Evolutionary conservation across 2,329 filamentous ascomycete genomes (phyloP).

Genomic region (Fusarium chaquense): DNA sequence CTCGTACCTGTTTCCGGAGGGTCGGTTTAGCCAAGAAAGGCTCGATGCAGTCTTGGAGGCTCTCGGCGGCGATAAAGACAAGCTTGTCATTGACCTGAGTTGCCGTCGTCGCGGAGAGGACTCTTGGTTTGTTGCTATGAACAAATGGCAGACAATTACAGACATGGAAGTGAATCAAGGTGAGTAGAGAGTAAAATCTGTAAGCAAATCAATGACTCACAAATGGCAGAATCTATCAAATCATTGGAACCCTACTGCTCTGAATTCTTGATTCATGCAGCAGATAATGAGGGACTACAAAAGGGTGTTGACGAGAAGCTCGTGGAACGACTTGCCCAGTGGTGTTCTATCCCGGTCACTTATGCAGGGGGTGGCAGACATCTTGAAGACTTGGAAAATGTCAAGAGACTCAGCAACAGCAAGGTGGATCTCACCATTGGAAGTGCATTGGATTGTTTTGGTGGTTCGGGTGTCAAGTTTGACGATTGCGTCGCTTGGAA

Average conservation of each 20-base stretch:
- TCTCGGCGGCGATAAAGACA: constrained; percentile 79
- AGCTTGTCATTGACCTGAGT: constrained; percentile 94
- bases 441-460: constrained; percentile 95
- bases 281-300: constrained; percentile 95
- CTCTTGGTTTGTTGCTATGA: constrained; percentile 97
- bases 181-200: constrained; percentile 53
- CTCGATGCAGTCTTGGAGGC: constrained; percentile 79
- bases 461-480: constrained; percentile 86
- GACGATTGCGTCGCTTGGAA: constrained; percentile 95
- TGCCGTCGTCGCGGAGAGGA: constrained; percentile 79
- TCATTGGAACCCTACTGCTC: constrained; percentile 90
- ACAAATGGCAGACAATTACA: constrained; percentile 98
- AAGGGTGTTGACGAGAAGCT: constrained; percentile 89
- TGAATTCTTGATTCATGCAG: constrained; percentile 96
- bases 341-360: constrained; percentile 93
- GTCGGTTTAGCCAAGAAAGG: constrained; percentile 81
- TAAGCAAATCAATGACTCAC: constrained; percentile 25
- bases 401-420: constrained; percentile 81
- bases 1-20: constrained; percentile 90
- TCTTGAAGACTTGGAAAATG: constrained; percentile 83
- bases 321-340: constrained; percentile 79
- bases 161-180: constrained; percentile 94
- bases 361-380: constrained; percentile 94
- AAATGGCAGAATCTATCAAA: constrained; percentile 76
- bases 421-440: constrained; percentile 95